Evolutionary conservation across 2,329 filamentous ascomycete species (phyloP).

Genomic region (Harringtonia lauricola): DNA sequence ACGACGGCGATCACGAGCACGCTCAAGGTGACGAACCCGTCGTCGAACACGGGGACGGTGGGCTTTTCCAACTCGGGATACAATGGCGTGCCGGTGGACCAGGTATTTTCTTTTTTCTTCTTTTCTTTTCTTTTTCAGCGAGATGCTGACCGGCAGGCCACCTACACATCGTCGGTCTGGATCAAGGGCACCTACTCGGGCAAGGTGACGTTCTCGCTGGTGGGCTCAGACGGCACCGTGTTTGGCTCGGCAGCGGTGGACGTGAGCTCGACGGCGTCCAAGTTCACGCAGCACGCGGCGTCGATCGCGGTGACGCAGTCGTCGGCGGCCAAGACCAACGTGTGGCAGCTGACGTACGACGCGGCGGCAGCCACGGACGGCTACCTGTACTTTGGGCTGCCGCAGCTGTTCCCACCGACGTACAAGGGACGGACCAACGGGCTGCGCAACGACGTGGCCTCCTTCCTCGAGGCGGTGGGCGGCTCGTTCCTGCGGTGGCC

Average conservation of each 20-base stretch:
- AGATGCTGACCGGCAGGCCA: no score
- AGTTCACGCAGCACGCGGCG: background rate
- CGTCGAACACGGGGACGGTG: background rate
- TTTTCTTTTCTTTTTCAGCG: no score
- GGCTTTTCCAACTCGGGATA: background rate
- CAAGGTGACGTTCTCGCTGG: background rate
- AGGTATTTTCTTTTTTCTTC: no score
- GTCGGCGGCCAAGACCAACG: background rate
- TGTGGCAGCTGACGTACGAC: background rate
- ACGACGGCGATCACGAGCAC: background rate
- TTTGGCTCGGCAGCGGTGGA: background rate
- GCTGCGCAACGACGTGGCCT: slow-evolving; percentile 41
- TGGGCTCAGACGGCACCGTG: background rate
- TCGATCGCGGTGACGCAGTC: background rate
- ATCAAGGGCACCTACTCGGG: background rate
- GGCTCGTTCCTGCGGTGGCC: slow-evolving; percentile 53
- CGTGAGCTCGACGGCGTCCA: background rate
- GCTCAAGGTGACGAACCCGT: background rate
- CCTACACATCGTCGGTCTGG: background rate
- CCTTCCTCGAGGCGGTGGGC: slow-evolving; percentile 38
- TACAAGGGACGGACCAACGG: slow-evolving; percentile 49
- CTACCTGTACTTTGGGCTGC: slow-evolving; percentile 44
- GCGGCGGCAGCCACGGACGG: slow-evolving; percentile 9
- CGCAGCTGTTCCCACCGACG: slow-evolving; percentile 49
- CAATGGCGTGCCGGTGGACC: background rate